A percentile compares a stretch with the other conserved stretches of the same genome.
phyloP scores from a whole-genome alignment of 2,329 filamentous ascomycete species.

The Alternaria alternata region DNA sequence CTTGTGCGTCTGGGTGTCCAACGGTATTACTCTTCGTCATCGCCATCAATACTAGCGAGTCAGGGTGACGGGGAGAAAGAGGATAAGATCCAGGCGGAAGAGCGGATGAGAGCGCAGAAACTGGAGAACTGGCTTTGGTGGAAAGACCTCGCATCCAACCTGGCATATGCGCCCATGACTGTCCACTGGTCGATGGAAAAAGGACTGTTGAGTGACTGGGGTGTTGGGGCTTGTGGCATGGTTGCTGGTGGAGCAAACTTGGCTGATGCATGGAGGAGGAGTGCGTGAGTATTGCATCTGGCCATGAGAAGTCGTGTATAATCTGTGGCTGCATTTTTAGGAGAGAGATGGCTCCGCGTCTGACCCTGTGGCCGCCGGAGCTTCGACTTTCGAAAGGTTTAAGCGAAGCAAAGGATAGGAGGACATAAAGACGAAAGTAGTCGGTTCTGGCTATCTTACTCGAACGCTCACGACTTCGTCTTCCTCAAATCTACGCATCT shows the following conservation, averaged over 20 bases:
- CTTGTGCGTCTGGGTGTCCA: constrained; percentile 66
- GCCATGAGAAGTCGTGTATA: no score
- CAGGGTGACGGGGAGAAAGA: constrained; percentile 54
- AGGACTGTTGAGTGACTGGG: constrained; percentile 63
- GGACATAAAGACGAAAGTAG: no score
- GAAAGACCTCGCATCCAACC: constrained; percentile 72
- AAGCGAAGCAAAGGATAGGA: no score
- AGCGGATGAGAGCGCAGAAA: constrained; percentile 35
- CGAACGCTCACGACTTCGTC: no score
- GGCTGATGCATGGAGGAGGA: constrained; percentile 56
- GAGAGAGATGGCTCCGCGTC: neutral
- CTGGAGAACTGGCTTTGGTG: constrained; percentile 62
- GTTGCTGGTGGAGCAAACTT: constrained; percentile 57
- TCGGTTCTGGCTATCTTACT: no score
- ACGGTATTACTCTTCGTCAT: constrained; percentile 40
- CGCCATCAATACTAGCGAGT: neutral
- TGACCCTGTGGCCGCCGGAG: no score
- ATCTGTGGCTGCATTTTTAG: neutral
- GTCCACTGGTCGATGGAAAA: constrained; percentile 79
- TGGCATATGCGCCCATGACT: constrained; percentile 82
- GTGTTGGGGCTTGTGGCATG: constrained; percentile 66
- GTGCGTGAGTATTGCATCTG: constrained; percentile 25
- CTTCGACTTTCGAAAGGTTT: no score
- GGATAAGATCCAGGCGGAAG: constrained; percentile 54
- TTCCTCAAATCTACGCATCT: neutral